These are phyloP conservation scores for Microascus cirrosus DNA, from an alignment of 2,329 filamentous ascomycete genomes.

Conservation along the genomic window DNA sequence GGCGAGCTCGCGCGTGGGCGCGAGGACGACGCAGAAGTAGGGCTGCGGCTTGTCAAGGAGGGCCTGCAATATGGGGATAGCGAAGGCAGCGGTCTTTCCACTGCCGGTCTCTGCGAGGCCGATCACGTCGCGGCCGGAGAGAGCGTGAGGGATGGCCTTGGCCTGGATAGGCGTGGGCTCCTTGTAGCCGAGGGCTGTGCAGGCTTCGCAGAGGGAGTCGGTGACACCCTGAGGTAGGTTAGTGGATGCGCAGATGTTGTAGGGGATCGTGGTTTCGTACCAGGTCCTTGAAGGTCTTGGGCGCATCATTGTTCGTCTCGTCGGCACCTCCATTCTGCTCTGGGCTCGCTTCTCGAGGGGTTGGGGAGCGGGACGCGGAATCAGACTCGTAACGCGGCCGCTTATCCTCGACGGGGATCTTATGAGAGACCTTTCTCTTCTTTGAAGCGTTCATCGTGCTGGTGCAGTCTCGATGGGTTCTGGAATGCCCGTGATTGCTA, in stretches of 20 bases:
- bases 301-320: constrained; percentile 16
- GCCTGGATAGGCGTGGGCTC: constrained; percentile 80
- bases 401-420: neutral
- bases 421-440: constrained; percentile 24
- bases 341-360: neutral
- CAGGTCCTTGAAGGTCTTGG: constrained; percentile 57
- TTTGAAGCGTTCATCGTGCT: constrained; percentile 24
- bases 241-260: neutral
- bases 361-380: constrained; percentile 6
- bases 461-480: neutral
- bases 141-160: constrained; percentile 70
- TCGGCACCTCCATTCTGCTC: constrained; percentile 5
- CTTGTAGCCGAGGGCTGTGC: constrained; percentile 71
- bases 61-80: constrained; percentile 81
- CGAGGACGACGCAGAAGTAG: constrained; percentile 79
- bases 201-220: constrained; percentile 81
- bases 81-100: constrained; percentile 93
- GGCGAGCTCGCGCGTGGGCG: constrained; percentile 86
- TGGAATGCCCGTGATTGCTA: neutral
- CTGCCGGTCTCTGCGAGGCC: constrained; percentile 90
- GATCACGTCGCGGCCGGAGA: constrained; percentile 77
- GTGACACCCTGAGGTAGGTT: constrained; percentile 54
- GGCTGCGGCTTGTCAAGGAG: constrained; percentile 81
- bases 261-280: constrained; percentile 18
- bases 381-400: constrained; percentile 1